Base-by-base conservation (phyloP, 768 basidiomycete species). In the Suillus alpinus region DNA sequence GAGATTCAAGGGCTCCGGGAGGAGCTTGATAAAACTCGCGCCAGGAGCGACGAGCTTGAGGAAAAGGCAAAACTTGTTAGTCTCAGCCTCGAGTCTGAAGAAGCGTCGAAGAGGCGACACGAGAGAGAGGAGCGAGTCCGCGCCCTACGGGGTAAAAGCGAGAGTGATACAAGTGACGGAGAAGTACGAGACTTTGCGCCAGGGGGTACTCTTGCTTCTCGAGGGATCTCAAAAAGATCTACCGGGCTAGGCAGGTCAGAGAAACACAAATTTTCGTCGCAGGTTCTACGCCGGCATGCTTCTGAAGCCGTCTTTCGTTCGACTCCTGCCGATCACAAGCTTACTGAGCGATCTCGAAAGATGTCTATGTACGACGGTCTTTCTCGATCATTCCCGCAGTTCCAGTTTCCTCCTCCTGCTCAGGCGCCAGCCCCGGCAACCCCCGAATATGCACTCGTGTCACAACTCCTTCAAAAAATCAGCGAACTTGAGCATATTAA, bases 401-500 rank as follows among this genome's bases (percentile, higher is more conserved):
- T 62, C 49, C 67, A 63, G 32, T 59, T 61, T 32, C 59, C 66
- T 29, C 26, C 56, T 7, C 47, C 60, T 12, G 20, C 13, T 6
- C 60, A 67, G 46, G 51, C 67, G 32, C 61, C 67, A 50, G 66
- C 64, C 56, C 56, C 63, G 40, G 49, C 63, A 39, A 65, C 63
- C 7, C 68, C 67, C 18, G 77, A 87, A 72, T 84, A 79, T 64
- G 76, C 72, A 64, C 78, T 94, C 57, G 82, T 93, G n/a, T 77
- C 84, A 10, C 87, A 91, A 69, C 82, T 94, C 7, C 74, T 92
- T 46, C 68, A 76, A 16, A 94, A 94, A 75, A 89, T 94, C 56
- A 78, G 81, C 51, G 91, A 94, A 69, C 79, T 94, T 1, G 90
- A 94, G 67, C 81, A 86, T 41, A 83, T 89, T 2, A 94, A 94